A percentile compares a stretch with the other conserved stretches of the same genome.
phyloP scores from a whole-genome alignment of 352 stramenopile genomes.

The Globisporangium uncinulatum region DNA sequence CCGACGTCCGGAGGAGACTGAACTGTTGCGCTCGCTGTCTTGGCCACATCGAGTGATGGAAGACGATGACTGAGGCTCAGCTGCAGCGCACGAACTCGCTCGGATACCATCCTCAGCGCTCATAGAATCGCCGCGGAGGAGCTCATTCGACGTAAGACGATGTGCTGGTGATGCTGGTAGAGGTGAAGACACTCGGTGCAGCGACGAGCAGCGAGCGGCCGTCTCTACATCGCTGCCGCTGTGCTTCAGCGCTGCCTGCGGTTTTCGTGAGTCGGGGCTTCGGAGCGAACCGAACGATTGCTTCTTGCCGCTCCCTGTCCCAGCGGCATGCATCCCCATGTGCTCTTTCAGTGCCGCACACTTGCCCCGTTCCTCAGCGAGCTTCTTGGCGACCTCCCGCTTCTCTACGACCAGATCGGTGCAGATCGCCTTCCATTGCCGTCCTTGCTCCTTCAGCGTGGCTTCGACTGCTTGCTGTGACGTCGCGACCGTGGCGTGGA shows the following conservation, averaged over 20 bases:
- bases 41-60: no score
- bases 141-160: no score
- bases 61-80: no score
- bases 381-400: slow-evolving; percentile 30
- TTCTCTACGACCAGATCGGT: slow-evolving; percentile 39
- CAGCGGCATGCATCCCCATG: slow-evolving; percentile 17
- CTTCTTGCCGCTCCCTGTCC: neutral
- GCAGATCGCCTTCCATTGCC: slow-evolving; percentile 41
- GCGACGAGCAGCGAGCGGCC: no score
- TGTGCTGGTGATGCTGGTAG: no score
- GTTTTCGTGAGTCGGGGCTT: neutral
- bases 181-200: no score
- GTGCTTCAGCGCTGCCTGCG: neutral
- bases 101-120: no score
- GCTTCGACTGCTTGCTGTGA: slow-evolving; percentile 26
- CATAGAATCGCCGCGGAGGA: no score
- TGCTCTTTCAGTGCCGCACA: slow-evolving; percentile 37
- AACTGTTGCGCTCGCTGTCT: no score
- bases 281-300: neutral
- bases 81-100: no score
- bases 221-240: no score
- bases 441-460: slow-evolving; percentile 27
- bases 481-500: slow-evolving; percentile 21
- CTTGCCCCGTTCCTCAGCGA: slow-evolving; percentile 39
- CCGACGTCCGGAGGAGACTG: no score